Conservation (phyloP, 2,329 filamentous ascomycete species). For the Harringtonia aguacate region DNA sequence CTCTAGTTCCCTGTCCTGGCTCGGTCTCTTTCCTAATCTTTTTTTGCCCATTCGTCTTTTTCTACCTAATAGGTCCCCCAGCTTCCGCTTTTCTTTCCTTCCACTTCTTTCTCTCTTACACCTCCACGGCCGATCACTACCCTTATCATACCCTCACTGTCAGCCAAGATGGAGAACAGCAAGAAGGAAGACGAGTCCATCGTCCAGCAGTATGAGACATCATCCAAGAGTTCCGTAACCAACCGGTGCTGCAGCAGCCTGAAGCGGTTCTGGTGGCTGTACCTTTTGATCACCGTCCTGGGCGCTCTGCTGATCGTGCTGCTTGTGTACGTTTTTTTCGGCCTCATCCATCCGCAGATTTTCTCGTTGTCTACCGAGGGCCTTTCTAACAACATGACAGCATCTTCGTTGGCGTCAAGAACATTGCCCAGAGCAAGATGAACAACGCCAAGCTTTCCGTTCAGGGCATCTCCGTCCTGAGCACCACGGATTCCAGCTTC, state of each 20-base stretch:
- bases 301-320: constrained; percentile 45
- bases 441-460: constrained; percentile 41
- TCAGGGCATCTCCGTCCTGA: constrained; percentile 37
- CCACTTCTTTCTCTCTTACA: no score
- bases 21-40: no score
- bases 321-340: constrained; percentile 45
- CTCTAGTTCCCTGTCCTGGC: no score
- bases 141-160: background rate
- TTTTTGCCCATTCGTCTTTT: no score
- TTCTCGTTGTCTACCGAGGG: no score
- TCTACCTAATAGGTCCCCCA: no score
- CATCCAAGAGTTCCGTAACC: background rate
- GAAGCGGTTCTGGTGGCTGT: constrained; percentile 50
- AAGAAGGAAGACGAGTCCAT: background rate
- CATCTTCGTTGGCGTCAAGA: constrained; percentile 44
- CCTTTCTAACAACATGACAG: no score
- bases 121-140: no score
- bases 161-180: constrained; percentile 1
- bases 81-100: no score
- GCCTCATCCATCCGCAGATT: no score
- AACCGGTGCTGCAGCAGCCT: constrained; percentile 24
- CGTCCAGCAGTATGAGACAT: constrained; percentile 3
- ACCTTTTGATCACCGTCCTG: constrained; percentile 38
- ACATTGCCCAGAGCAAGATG: constrained; percentile 45
- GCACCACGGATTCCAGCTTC: constrained; percentile 33